Evolutionary conservation across 2,329 filamentous ascomycete species (phyloP).

Genomic region (Xylariaceae sp.): DNA sequence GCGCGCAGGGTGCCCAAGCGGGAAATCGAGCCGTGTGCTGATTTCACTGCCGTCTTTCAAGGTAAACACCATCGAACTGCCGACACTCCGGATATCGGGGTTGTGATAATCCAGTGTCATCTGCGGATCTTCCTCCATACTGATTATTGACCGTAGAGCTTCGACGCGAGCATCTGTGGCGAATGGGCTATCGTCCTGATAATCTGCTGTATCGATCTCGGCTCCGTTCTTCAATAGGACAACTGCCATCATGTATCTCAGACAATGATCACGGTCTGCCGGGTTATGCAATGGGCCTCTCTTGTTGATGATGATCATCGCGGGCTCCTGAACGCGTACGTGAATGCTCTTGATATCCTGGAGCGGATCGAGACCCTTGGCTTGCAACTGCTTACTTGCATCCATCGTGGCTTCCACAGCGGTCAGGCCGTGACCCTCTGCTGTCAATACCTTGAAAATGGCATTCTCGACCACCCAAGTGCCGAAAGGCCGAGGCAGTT

Average conservation of each 20-base stretch:
- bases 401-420: constrained; percentile 15
- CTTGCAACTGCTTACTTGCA: constrained; percentile 10
- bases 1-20: constrained; percentile 10
- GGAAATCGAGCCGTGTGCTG: constrained; percentile 9
- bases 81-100: constrained; percentile 13
- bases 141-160: constrained; percentile 12
- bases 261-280: constrained; percentile 21
- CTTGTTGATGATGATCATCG: constrained; percentile 22
- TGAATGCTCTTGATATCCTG: constrained; percentile 16
- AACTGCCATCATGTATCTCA: constrained; percentile 20
- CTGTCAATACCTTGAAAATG: constrained; percentile 19
- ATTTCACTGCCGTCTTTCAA: constrained; percentile 12
- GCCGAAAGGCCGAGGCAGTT: constrained; percentile 19
- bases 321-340: constrained; percentile 12
- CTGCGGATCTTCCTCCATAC: constrained; percentile 15
- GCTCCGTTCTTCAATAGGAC: constrained; percentile 15
- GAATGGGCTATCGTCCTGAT: constrained; percentile 16
- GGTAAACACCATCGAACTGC: constrained; percentile 9
- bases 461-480: constrained; percentile 26
- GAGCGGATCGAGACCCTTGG: constrained; percentile 7
- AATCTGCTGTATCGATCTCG: constrained; percentile 13
- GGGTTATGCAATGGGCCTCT: constrained; percentile 17
- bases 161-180: constrained; percentile 14
- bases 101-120: constrained; percentile 18
- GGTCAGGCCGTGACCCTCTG: constrained; percentile 17